Base-by-base conservation (phyloP, 345 rosid genomes). In the Syzygium oleosum region DNA sequence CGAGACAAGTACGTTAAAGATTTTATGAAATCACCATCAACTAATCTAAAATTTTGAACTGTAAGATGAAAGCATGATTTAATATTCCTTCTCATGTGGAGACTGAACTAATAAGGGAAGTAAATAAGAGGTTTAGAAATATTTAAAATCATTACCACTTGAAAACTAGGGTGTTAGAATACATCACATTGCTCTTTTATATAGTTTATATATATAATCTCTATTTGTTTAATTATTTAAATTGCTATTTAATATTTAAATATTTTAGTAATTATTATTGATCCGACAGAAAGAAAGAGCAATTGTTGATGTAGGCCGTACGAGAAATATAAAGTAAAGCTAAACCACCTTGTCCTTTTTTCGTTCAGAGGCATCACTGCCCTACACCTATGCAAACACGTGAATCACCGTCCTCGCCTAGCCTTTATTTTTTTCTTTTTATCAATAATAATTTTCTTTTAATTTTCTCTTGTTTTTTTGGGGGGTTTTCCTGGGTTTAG, bases 161-260 rank as follows among this genome's bases (percentile, higher is more conserved):
- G 46, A 43, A 43, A 43, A 43, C 46, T 43, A 43, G 46, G 46
- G 46, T 43, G 46, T 43, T 43, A 43, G 46, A 6, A 4, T 43
- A 31, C 21, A 11, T 8, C 77, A 8, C 34, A 16, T 31, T 9
- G 5, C 22, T 65, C 17, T 12, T 19, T 7, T 31, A 65, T 0
- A 5, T 8, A 9, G 7, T 65, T 31, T 31, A 5, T 2, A 16
- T 65, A 31, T 0, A 68, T 17, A 23, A 31, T 34, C 1, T 31
- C 22, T 11, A 15, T 19, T 31, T 61, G 14, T 3, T 27, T 34
- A 31, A 34, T 34, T 68, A 23, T 68, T 34, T 68, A 5, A 10
- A 17, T 68, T 38, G 11, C 9, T 68, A 31, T 61, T 61, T n/a
- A n/a, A n/a, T 11, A n/a, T 61, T 61, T 6, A 43, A 43, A 61